Evolutionary conservation across 305 asterid species (phyloP).

Genomic region (Solanum chacoense): DNA sequence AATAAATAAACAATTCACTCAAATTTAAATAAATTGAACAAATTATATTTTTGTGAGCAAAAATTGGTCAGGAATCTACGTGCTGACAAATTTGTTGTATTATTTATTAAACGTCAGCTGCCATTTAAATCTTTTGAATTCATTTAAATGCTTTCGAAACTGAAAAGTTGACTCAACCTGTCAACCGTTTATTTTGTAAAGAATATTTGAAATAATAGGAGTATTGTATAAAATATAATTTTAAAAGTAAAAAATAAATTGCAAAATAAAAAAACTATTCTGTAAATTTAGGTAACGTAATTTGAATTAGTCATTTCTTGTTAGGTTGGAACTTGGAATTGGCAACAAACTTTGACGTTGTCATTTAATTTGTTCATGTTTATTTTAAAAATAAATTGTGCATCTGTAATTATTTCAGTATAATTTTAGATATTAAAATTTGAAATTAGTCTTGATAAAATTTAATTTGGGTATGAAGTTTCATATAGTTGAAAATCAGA

Average conservation of each 20-base stretch:
- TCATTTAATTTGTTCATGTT: neutral
- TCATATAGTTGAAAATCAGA: neutral
- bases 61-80: neutral
- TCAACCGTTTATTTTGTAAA: neutral
- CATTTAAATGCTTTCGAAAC: neutral
- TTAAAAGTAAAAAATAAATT: neutral
- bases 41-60: neutral
- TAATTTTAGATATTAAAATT: neutral
- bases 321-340: neutral
- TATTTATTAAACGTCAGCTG: neutral
- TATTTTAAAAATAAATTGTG: no score
- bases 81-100: neutral
- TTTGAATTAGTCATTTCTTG: neutral
- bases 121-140: neutral
- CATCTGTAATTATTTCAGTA: accelerated
- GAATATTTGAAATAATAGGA: neutral
- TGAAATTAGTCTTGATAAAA: neutral
- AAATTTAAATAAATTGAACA: no score
- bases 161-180: neutral
- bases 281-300: no score
- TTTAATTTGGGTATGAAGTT: neutral
- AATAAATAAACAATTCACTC: neutral
- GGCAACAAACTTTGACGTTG: neutral
- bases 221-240: neutral
- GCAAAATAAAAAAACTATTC: no score